These are phyloP conservation scores for Martiniozyma asiatica DNA, from an alignment of 1,139 yeast genomes.

Conservation along the genomic window DNA sequence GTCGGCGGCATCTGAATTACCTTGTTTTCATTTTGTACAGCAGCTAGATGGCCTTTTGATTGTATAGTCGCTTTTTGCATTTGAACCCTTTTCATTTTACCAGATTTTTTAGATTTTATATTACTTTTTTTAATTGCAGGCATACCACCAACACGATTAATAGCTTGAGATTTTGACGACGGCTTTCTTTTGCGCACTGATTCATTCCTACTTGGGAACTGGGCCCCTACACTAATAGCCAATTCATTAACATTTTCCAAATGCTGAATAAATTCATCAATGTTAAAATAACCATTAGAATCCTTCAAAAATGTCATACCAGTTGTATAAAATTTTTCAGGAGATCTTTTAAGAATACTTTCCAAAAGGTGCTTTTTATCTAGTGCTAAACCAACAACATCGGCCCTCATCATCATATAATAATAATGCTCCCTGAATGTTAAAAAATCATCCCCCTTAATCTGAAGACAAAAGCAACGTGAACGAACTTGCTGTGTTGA, in stretches of 20 bases:
- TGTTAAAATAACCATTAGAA: conserved; percentile 1
- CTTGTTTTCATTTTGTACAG: too few relatives aligned
- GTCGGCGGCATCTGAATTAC: too few relatives aligned
- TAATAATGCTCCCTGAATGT: conserved; percentile 2
- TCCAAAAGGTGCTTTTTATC: conserved; percentile 1
- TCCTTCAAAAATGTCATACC: conserved; percentile 1
- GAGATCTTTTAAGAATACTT: conserved; percentile 3
- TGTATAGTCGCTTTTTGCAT: conserved; percentile 1
- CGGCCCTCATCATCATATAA: background rate
- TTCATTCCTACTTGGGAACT: conserved; percentile 1
- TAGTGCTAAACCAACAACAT: background rate
- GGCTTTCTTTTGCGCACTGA: too few relatives aligned
- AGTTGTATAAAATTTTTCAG: conserved; percentile 1
- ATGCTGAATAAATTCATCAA: conserved; percentile 2
- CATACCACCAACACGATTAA: too few relatives aligned
- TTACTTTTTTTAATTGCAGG: background rate
- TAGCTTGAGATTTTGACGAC: too few relatives aligned
- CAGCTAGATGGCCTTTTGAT: conserved; percentile 1
- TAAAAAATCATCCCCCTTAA: conserved; percentile 2
- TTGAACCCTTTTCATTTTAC: background rate
- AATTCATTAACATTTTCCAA: conserved; percentile 1
- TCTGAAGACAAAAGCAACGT: background rate
- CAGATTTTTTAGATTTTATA: background rate
- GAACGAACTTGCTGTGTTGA: background rate
- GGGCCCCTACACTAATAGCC: conserved; percentile 3